These are phyloP conservation scores for Candida boidinii DNA, from an alignment of 805 yeast species.

Conservation along the genomic window DNA sequence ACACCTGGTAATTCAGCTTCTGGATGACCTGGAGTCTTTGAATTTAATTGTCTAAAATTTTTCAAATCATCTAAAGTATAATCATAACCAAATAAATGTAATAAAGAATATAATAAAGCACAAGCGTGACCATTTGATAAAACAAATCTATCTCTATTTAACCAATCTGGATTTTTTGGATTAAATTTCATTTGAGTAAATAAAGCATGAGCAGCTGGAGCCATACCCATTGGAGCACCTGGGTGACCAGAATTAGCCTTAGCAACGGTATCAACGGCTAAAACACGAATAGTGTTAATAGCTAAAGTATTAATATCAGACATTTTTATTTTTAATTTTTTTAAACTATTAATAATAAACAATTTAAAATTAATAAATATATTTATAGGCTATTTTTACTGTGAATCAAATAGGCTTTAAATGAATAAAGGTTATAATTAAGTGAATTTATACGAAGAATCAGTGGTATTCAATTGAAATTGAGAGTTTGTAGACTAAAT, in stretches of 20 bases:
- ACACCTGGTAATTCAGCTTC: slow-evolving; percentile 88
- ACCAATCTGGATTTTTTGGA: slow-evolving; percentile 88
- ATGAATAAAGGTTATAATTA: no score
- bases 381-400: no score
- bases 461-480: no score
- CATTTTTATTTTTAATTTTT: no score
- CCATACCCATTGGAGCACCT: slow-evolving; percentile 98
- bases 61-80: slow-evolving; percentile 78
- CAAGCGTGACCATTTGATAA: slow-evolving; percentile 96
- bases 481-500: no score
- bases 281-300: slow-evolving; percentile 78
- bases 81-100: slow-evolving; percentile 81
- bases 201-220: slow-evolving; percentile 88
- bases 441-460: no score
- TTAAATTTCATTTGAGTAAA: slow-evolving; percentile 77
- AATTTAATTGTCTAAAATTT: slow-evolving; percentile 80
- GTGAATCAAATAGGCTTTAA: no score
- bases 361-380: no score
- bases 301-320: slow-evolving; percentile 65
- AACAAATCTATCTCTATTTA: slow-evolving; percentile 92
- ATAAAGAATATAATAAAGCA: slow-evolving; percentile 76
- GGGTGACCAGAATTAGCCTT: slow-evolving; percentile 97
- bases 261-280: slow-evolving; percentile 81
- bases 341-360: slow-evolving; percentile 9
- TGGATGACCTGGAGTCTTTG: slow-evolving; percentile 97